Base-by-base conservation (phyloP, 192 early-diverging fungal species). In the Entomortierella lignicola region DNA sequence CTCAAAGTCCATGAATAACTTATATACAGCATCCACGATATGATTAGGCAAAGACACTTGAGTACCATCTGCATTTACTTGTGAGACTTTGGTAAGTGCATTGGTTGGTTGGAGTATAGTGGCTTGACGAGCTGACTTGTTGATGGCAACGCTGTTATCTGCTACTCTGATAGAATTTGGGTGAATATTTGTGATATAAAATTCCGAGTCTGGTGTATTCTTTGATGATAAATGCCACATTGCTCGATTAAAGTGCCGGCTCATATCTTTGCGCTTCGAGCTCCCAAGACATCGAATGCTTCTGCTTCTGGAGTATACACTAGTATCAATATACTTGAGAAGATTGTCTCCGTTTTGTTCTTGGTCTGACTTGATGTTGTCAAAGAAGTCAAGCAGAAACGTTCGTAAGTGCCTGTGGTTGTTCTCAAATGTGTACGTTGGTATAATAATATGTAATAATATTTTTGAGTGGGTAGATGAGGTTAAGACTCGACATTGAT, bases 271-370 rank as follows among this genome's bases (percentile, higher is more conserved):
- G 57, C 21, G 43, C 21, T 69, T 69, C 32, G 18, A 41, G 57
- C 66, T 69, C 25, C 66, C 48, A 27, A 69, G 66, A 30, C 47
- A 52, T 27, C 66, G 66, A 20, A 69, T 69, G 43, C 11, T 17
- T 26, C 57, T 43, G 57, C 52, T 69, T 20, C 30, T 59, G 21
- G 20, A 52, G 37, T 69, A 69, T 6, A 69, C 66, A 21, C 32
- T 47, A 11, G 7, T 4, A 27, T 69, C 66, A 34, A 69, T 69
- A 57, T 52, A 20, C 21, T 53, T 44, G 51, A 64, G 62, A 21
- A 64, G 30, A 25, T 8, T 27, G 27, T 17, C 6, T 34, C 56
- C 34, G 8, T 32, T 31, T 12, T 69, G 42, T 4, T 60, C 53
- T 0, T 41, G 13, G 34, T 12, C 1, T 12, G 41, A 26, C 34